Evolutionary conservation across 352 stramenopile genomes (phyloP), one percentile per base, ranked within the genome.

Genomic region (Pythium sukuiense): DNA sequence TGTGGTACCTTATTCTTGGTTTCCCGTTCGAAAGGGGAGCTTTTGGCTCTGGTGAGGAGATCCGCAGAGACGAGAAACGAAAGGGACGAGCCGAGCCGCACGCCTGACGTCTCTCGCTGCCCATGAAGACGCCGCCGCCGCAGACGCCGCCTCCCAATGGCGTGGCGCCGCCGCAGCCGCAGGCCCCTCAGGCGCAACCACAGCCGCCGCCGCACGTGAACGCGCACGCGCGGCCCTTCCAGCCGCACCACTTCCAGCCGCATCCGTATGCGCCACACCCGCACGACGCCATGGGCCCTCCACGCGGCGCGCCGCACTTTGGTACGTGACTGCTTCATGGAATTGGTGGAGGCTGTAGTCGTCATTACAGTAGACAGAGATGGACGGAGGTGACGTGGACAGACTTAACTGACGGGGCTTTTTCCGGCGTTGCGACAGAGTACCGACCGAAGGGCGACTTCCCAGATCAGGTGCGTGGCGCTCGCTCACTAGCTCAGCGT

Each of bases 381-480:
- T 30, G n/a, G 7, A 14, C 14, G 45, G 20, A 24, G 18, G 29
- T 29, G 9, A 35, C 32, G 32, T 35, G 32, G 11, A 14, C 7
- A 7, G 11, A 52, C 5, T 30, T 14, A 29, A 52, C 45, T 52
- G 45, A 52, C 18, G 45, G 29, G 45, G 45, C 45, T 30, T 29
- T 52, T 30, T 24, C 39, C 2, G 26, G 14, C 8, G 20, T 49
- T 39, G 20, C 5, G 6, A 35, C 30, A 67, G 66, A 72, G 55
- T 72, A 61, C 46, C 66, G 66, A 43, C 66, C 59, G 7, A 67
- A 68, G 53, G 53, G 58, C 13, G 66, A 72, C 11, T 67, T 65
- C 27, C 55, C 55, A 24, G 66, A 65, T 7, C 60, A 50, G 46
- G 54, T 66, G 61, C 39, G 56, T 63, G 6, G 26, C 5, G 3